Conservation (phyloP, 441 rosid species). For the Erodium trifolium region DNA sequence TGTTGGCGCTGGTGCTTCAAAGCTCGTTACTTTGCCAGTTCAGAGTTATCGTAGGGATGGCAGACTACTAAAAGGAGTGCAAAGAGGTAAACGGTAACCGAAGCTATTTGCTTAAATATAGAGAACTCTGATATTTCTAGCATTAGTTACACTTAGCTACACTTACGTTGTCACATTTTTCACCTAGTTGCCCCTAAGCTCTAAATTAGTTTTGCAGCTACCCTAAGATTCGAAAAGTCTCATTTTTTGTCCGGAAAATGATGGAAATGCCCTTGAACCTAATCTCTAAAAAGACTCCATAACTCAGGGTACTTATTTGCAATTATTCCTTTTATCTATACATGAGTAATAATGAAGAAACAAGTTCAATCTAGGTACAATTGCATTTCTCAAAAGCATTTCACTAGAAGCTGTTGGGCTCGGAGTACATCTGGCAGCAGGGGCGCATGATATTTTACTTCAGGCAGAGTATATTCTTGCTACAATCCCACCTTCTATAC, state of each 20-base stretch:
- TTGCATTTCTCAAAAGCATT: constrained; percentile 85
- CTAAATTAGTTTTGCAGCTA: too few relatives aligned
- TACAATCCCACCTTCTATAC: constrained; percentile 45
- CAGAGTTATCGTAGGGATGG: constrained; percentile 86
- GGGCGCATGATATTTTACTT: constrained; percentile 73
- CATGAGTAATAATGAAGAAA: neutral
- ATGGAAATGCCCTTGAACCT: too few relatives aligned
- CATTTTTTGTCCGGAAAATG: too few relatives aligned
- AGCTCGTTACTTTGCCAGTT: constrained; percentile 81
- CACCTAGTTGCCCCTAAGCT: too few relatives aligned
- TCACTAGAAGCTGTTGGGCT: constrained; percentile 95
- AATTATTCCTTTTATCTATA: neutral
- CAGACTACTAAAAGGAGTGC: constrained; percentile 80
- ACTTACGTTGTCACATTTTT: too few relatives aligned
- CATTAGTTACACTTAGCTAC: too few relatives aligned
- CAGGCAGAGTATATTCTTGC: constrained; percentile 66
- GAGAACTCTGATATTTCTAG: neutral
- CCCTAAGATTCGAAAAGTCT: too few relatives aligned
- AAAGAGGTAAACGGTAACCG: constrained; percentile 55
- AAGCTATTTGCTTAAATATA: neutral
- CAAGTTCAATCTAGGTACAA: constrained; percentile 48
- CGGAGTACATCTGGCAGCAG: constrained; percentile 95
- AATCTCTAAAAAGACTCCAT: too few relatives aligned
- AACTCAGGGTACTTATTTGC: too few relatives aligned
- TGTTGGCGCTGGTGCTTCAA: constrained; percentile 77